These are phyloP conservation scores for Aspergillus cristatus DNA, from an alignment of 495 filamentous ascomycete genomes.

Conservation along the genomic window DNA sequence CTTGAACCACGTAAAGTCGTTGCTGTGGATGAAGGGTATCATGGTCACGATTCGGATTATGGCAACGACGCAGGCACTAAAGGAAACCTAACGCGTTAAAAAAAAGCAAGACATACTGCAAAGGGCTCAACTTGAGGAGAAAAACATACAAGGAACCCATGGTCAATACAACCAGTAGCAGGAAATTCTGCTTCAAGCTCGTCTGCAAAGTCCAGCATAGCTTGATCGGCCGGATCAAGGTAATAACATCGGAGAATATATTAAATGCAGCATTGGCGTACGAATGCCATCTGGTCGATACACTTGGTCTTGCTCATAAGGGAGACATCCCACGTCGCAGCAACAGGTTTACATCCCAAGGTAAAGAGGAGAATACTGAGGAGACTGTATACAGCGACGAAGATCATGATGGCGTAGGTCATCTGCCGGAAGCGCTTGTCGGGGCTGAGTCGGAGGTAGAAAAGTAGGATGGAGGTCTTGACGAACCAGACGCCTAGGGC, in stretches of 20 bases:
- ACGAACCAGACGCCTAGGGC: slow-evolving; percentile 8
- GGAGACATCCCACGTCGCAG: slow-evolving; percentile 5
- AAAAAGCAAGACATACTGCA: too few species aligned
- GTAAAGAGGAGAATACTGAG: slow-evolving; percentile 8
- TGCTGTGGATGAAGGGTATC: slow-evolving; percentile 5
- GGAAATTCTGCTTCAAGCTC: slow-evolving; percentile 1
- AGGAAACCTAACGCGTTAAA: neutral
- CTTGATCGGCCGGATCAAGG: slow-evolving; percentile 4
- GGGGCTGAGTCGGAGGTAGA: slow-evolving; percentile 32
- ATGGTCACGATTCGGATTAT: slow-evolving; percentile 6
- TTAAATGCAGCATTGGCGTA: slow-evolving; percentile 8
- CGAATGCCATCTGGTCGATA: slow-evolving; percentile 3
- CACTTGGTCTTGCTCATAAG: slow-evolving; percentile 3
- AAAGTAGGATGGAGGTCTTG: slow-evolving; percentile 26
- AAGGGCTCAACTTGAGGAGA: neutral
- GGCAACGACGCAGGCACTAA: slow-evolving; percentile 4
- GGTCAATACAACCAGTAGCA: slow-evolving; percentile 4
- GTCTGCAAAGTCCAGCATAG: slow-evolving; percentile 7
- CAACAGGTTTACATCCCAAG: slow-evolving; percentile 1
- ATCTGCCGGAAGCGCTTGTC: slow-evolving; percentile 9
- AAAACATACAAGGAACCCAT: slow-evolving; percentile 7
- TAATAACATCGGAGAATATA: slow-evolving; percentile 4
- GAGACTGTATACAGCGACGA: slow-evolving; percentile 12
- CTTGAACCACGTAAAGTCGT: slow-evolving; percentile 5
- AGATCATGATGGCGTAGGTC: slow-evolving; percentile 7